Conservation (phyloP, 257 asterid genomes). For the Paraleonurus japonicus region DNA sequence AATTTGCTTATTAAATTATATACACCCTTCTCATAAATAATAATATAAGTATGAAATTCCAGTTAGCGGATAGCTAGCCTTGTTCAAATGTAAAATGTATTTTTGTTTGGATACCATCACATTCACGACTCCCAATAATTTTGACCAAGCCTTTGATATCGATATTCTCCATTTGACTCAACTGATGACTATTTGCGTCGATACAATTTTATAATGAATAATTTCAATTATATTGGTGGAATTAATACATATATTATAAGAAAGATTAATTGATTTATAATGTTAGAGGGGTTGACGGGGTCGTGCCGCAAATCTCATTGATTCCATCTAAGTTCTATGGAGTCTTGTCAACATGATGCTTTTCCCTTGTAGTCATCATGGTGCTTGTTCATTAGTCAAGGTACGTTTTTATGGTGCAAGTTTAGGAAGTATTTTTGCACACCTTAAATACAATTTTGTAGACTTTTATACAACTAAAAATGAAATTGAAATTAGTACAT, state of each 20-base stretch:
- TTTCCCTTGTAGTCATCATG: slow-evolving; percentile 1
- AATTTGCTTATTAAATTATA: slow-evolving; percentile 15
- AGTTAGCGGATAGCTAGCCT: neutral
- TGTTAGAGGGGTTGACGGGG: slow-evolving; percentile 26
- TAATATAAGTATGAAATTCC: neutral
- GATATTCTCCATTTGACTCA: slow-evolving; percentile 24
- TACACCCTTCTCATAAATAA: neutral
- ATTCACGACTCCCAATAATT: slow-evolving; percentile 31
- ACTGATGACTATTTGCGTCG: slow-evolving; percentile 20
- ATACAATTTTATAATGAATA: neutral
- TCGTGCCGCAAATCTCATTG: slow-evolving; percentile 23
- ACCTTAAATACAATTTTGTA: too few species aligned
- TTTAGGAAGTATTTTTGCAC: too few species aligned
- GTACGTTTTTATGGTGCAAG: too few species aligned
- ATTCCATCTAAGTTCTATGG: neutral
- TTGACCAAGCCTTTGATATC: slow-evolving; percentile 22
- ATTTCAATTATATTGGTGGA: neutral
- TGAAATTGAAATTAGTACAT: too few species aligned
- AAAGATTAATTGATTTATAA: neutral
- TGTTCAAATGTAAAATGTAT: slow-evolving; percentile 42
- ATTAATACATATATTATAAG: neutral
- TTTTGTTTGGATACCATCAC: slow-evolving; percentile 34
- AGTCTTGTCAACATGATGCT: neutral
- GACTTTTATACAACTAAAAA: too few species aligned
- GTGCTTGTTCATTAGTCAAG: neutral